Base-by-base conservation (phyloP, 116 monocot species). In the Zostera marina region DNA sequence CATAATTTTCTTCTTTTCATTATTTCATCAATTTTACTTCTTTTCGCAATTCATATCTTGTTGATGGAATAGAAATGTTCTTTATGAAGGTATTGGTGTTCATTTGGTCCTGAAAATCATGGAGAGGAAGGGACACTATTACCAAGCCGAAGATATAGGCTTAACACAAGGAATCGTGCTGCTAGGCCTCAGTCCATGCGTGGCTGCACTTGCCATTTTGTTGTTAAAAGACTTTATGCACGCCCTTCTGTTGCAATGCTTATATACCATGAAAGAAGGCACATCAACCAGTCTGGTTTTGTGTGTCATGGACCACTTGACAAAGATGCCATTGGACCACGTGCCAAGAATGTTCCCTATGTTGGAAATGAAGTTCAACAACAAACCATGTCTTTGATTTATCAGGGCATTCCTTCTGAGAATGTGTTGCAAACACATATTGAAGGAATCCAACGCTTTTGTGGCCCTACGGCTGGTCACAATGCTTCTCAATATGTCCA, bases 31-130 rank as follows among this genome's bases (percentile, higher is more conserved):
- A 9, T 25, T 15, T n/a, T 56, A 38, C 11, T 14, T 66, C 7
- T 17, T 45, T 44, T 21, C 9, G 14, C n/a, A 9, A 38, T 59
- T 41, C 26, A 12, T 56, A 38, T 26, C 4, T 32, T 40, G 8
- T 40, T 56, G n/a, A 14, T 25, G 41, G 52, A 22, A 14, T 25
- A 26, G 52, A 22, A 65, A 41, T 44, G 22, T 26, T 19, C 43
- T 40, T 53, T 39, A 41, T 12, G 24, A 53, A 94, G 94, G 42
- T 96, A 88, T 59, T 96, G 94, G 94, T 96, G 89, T 62, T 96
- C 94, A n/a, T 96, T 96, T 72, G 94, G 94, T 47, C 94, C 94
- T 11, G 94, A 96, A 69, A 88, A 96, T 70, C 85, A 96, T 69
- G 88, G 88, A 47, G 89, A 88, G 64, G 88, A 85, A 58, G 94